phyloP scores from a whole-genome alignment of 148 eudicot genomes.

The Rhododendron williamsianum region DNA sequence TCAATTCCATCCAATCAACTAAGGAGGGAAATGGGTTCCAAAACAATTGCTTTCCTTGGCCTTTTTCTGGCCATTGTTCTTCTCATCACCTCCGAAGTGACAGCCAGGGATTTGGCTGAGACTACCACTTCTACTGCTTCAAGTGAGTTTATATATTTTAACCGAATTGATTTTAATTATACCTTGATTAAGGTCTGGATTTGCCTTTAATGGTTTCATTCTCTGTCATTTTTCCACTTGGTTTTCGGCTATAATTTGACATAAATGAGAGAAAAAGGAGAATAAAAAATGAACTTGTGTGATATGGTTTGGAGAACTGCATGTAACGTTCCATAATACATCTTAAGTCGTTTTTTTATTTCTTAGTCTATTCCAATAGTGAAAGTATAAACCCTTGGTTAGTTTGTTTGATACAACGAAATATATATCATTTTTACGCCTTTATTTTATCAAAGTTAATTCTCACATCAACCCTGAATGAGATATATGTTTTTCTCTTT shows the following conservation, averaged over 20 bases:
- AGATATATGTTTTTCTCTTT: too few relatives aligned
- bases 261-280: not conserved
- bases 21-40: conserved; percentile 22
- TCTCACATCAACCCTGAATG: too few relatives aligned
- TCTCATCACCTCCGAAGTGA: conserved; percentile 18
- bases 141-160: not conserved
- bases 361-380: too few relatives aligned
- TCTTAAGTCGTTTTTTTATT: too few relatives aligned
- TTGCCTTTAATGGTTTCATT: not conserved
- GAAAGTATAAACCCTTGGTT: too few relatives aligned
- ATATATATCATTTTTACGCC: too few relatives aligned
- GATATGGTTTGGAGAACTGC: too few relatives aligned
- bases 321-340: too few relatives aligned
- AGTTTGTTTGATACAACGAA: too few relatives aligned
- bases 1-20: not conserved
- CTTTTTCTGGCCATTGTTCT: conserved; percentile 17
- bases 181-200: not conserved
- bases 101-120: conserved; percentile 14
- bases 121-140: not conserved
- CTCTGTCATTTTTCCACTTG: not conserved
- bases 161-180: not conserved
- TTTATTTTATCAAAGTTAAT: too few relatives aligned
- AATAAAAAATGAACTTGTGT: not conserved
- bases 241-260: not conserved
- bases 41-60: conserved; percentile 6